Conservation (phyloP, 345 rosid genomes). For the Salix purpurea region DNA sequence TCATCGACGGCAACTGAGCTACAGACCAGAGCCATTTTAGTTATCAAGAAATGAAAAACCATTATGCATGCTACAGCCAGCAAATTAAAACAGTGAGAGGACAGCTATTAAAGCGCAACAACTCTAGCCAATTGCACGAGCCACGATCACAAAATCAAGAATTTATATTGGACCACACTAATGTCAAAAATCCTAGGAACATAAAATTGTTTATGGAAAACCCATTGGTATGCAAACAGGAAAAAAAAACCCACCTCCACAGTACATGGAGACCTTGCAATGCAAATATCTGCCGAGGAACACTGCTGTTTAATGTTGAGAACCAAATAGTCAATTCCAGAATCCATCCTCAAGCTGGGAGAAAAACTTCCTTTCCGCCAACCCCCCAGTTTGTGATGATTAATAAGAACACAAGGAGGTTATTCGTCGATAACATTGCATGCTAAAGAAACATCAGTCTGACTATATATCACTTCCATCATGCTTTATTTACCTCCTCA, state of each 20-base stretch:
- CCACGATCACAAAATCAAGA: not conserved
- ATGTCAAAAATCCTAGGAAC: not conserved
- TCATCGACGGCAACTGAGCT: not conserved
- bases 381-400: not conserved
- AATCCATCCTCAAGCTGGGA: not conserved
- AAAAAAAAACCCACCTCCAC: not conserved
- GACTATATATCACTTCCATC: conserved; percentile 10
- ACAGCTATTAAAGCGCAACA: not conserved
- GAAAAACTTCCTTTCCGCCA: not conserved
- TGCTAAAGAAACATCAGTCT: not conserved
- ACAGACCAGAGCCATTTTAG: not conserved
- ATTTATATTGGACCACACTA: not conserved
- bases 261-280: not conserved
- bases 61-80: not conserved
- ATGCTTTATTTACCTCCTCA: conserved; percentile 17
- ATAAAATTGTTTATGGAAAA: conserved; percentile 4
- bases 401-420: not conserved
- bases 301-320: not conserved
- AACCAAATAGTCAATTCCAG: conserved; percentile 1
- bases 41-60: not conserved
- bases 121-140: not conserved
- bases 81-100: not conserved
- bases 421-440: not conserved
- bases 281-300: not conserved
- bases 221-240: not conserved